phyloP scores from a whole-genome alignment of 768 basidiomycete genomes.

The Hysterangium stoloniferum region DNA sequence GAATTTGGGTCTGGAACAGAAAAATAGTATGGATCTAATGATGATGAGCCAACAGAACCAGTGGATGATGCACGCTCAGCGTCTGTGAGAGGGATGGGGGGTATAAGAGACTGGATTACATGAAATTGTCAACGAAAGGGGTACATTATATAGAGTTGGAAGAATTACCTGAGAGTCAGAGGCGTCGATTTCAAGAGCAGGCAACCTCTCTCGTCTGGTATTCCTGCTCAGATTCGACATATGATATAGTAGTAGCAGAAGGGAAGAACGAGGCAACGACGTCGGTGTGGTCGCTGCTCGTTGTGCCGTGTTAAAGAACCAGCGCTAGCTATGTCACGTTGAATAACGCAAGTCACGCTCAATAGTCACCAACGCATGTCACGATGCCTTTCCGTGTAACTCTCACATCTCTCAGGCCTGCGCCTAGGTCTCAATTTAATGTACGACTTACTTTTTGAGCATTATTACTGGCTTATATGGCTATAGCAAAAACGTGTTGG shows the following conservation, averaged over 20 bases:
- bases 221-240: constrained; percentile 12
- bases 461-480: not conserved
- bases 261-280: not conserved
- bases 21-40: constrained; percentile 87
- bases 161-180: constrained; percentile 29
- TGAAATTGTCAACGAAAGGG: constrained; percentile 13
- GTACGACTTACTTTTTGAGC: constrained; percentile 30
- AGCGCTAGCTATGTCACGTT: not conserved
- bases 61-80: constrained; percentile 64
- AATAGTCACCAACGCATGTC: not conserved
- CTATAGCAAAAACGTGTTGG: constrained; percentile 88
- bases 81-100: constrained; percentile 38
- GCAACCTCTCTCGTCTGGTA: constrained; percentile 45
- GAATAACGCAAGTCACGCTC: not conserved
- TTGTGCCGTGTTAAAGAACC: constrained; percentile 6
- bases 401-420: constrained; percentile 70
- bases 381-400: constrained; percentile 9
- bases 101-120: constrained; percentile 21
- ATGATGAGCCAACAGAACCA: constrained; percentile 40
- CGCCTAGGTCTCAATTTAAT: constrained; percentile 58
- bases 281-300: not conserved
- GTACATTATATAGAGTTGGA: constrained; percentile 14
- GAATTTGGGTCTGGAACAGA: constrained; percentile 48
- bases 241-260: not conserved
- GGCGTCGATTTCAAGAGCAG: constrained; percentile 41